A percentile compares a stretch with the other conserved stretches of the same genome.
Evolutionary conservation across 2,329 filamentous ascomycete genomes (phyloP).

Genomic region (Penicillium psychrosexuale): DNA sequence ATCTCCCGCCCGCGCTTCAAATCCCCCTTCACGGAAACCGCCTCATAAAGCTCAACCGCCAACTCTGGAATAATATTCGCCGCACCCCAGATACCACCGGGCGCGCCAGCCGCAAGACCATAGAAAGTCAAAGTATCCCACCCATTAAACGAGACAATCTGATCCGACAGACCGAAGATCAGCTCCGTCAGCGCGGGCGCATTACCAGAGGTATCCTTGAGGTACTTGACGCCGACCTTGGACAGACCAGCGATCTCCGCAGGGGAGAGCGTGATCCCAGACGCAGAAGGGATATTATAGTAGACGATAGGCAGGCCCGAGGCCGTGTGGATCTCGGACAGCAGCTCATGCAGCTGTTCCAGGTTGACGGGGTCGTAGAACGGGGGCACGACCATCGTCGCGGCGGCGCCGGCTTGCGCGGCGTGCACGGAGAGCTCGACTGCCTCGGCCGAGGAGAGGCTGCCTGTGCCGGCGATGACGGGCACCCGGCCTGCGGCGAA

Average conservation of each 20-base stretch:
- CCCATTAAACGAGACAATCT: conserved; percentile 52
- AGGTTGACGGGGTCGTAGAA: conserved; percentile 49
- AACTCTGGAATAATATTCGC: conserved; percentile 52
- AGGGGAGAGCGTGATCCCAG: conserved; percentile 44
- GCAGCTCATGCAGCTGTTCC: conserved; percentile 39
- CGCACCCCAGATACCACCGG: conserved; percentile 52
- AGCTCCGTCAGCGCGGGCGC: conserved; percentile 51
- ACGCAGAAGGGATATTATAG: conserved; percentile 53
- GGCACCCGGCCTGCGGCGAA: conserved; percentile 28
- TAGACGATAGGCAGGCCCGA: conserved; percentile 48
- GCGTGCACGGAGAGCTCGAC: conserved; percentile 45
- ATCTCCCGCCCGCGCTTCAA: conserved; percentile 45
- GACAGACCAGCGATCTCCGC: conserved; percentile 45
- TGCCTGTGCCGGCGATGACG: conserved; percentile 38
- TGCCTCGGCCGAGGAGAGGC: conserved; percentile 41
- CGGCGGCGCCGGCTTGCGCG: conserved; percentile 39
- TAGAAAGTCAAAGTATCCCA: conserved; percentile 57
- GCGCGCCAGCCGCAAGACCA: conserved; percentile 50
- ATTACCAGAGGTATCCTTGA: conserved; percentile 55
- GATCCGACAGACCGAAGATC: conserved; percentile 43
- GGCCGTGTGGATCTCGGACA: conserved; percentile 43
- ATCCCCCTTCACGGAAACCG: conserved; percentile 45
- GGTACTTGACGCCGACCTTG: conserved; percentile 49
- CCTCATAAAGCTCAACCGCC: conserved; percentile 49
- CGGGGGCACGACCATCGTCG: conserved; percentile 51